Evolutionary conservation across 1,284 basidiomycete species (phyloP), one percentile per base, ranked within the genome.

Genomic region (Ustilago cynodontis): DNA sequence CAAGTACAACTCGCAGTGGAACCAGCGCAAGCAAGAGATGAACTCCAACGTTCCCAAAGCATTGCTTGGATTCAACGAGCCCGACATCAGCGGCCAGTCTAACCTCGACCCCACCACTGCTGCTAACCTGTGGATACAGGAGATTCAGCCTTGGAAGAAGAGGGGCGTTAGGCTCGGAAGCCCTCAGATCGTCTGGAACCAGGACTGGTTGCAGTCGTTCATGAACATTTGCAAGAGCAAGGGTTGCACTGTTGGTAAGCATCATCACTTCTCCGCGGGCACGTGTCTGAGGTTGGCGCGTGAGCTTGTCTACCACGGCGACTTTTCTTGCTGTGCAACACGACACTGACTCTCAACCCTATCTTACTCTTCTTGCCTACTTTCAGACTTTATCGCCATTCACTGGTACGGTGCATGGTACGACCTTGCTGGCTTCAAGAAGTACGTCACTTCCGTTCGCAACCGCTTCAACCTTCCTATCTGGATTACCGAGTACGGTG

Each of bases 401-500:
- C 84, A 85, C 76, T 85, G 82, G 80, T 85, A 85, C 68, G 83
- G 83, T 18, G 53, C 68, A 9, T 73, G 65, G 62, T 29, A 63
- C 31, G 81, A 84, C 62, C 39, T 82, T 1, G 60, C 49, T 18
- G 53, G 65, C 1, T 65, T 84, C 47, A 78, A 80, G 47, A 54
- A 55, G 7, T 85, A 77, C 65, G 67, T 85, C 54, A 49, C 63
- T 16, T 66, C 60, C 10, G 64, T 83, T 16, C 70, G 70, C 72
- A 65, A 70, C 29, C 59, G 59, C 5, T 82, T 74, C 69, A 59
- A 63, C 28, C 45, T 68, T n/a, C 78, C 77, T 41, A 73, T 85
- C 64, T 85, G 84, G 84, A 51, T 85, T 47, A 83, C 82, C 53
- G 84, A 85, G 74, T 83, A 77, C 64, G 84, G 83, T 53, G 70